These are phyloP conservation scores for Claviceps digitariae DNA, from an alignment of 2,329 filamentous ascomycete genomes.

Conservation along the genomic window DNA sequence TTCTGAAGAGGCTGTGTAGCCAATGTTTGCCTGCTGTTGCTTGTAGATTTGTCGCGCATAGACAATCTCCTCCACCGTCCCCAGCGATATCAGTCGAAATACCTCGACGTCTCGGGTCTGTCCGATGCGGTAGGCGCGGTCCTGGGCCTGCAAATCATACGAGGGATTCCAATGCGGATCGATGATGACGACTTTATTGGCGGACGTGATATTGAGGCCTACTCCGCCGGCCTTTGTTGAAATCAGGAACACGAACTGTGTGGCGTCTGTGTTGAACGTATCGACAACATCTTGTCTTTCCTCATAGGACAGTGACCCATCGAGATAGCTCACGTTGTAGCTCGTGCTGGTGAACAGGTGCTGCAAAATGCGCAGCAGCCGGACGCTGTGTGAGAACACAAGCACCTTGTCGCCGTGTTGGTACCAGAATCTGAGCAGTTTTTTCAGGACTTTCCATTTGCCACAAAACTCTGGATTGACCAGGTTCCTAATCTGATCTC, in stretches of 20 bases:
- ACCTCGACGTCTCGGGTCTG: constrained; percentile 90
- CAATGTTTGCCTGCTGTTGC: constrained; percentile 96
- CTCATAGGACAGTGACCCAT: constrained; percentile 71
- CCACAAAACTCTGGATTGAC: constrained; percentile 87
- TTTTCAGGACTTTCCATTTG: constrained; percentile 88
- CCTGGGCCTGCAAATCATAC: constrained; percentile 90
- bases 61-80: constrained; percentile 93
- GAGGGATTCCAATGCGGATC: constrained; percentile 97
- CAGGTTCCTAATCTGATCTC: constrained; percentile 67
- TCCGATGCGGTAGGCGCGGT: constrained; percentile 90
- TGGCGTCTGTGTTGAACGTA: constrained; percentile 78
- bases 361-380: constrained; percentile 69
- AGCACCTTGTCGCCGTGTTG: constrained; percentile 84
- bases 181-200: constrained; percentile 95
- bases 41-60: constrained; percentile 98
- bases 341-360: constrained; percentile 76
- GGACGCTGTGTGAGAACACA: constrained; percentile 86
- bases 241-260: constrained; percentile 89
- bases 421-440: constrained; percentile 81
- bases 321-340: constrained; percentile 84
- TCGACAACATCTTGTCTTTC: constrained; percentile 74
- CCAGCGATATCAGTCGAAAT: constrained; percentile 77
- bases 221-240: constrained; percentile 88
- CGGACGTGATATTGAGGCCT: constrained; percentile 90
- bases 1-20: constrained; percentile 84